A percentile compares a stretch with the other conserved stretches of the same genome.
Conservation (phyloP, 805 yeast genomes). For the Kodamaea kakaduensis region DNA sequence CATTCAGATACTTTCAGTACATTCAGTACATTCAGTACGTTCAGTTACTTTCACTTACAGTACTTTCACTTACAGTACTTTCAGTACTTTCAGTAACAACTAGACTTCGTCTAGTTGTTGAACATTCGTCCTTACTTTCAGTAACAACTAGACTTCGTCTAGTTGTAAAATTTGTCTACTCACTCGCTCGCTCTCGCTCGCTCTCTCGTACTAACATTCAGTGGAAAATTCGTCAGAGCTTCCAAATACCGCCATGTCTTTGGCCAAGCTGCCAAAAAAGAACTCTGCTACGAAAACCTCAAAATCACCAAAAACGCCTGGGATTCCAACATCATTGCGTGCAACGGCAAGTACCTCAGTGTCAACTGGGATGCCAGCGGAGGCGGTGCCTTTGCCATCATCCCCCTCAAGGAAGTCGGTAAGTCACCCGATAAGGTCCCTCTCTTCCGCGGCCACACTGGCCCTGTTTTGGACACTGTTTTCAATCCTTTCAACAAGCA, state of each 20-base stretch:
- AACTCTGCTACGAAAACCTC: constrained; percentile 68
- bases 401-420: constrained; percentile 82
- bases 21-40: no score
- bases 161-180: no score
- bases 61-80: no score
- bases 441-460: constrained; percentile 91
- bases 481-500: constrained; percentile 87
- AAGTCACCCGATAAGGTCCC: constrained; percentile 93
- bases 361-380: constrained; percentile 94
- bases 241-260: constrained; percentile 95
- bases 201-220: constrained; percentile 20
- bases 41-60: no score
- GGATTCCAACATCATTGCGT: constrained; percentile 87
- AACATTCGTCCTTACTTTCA: no score
- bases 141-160: no score
- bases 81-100: no score
- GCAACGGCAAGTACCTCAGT: constrained; percentile 81
- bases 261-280: constrained; percentile 78
- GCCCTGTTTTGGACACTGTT: constrained; percentile 91
- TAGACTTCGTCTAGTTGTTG: no score
- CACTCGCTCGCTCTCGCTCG: no score
- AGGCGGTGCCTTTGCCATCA: constrained; percentile 95
- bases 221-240: constrained; percentile 91
- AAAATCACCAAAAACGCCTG: constrained; percentile 88
- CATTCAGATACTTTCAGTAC: no score